phyloP scores from a whole-genome alignment of 2,329 filamentous ascomycete genomes.

The Pochonia chlamydosporia region DNA sequence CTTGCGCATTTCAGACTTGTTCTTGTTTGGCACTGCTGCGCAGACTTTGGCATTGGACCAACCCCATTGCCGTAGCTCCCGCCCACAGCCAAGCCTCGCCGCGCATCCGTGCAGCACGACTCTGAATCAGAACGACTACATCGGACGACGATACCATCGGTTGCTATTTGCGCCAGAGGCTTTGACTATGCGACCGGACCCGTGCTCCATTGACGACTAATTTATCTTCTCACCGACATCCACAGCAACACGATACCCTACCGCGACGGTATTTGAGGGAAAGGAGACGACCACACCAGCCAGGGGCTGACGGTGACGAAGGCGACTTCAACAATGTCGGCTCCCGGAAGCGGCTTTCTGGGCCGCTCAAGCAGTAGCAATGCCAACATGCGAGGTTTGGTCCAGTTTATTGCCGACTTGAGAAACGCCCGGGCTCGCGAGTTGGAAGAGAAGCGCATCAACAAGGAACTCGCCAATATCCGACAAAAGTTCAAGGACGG shows the following conservation, averaged over 20 bases:
- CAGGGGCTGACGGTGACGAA: conserved; percentile 7
- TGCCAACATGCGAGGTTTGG: conserved; percentile 73
- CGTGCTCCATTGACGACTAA: background rate
- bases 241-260: background rate
- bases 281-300: conserved; percentile 3
- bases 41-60: too few relatives aligned
- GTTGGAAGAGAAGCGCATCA: conserved; percentile 97
- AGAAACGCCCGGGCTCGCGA: conserved; percentile 92
- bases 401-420: conserved; percentile 97
- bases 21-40: too few relatives aligned
- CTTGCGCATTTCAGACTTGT: too few relatives aligned
- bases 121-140: background rate
- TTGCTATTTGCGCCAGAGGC: background rate
- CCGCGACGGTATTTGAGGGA: background rate
- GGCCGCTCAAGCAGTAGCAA: conserved; percentile 60
- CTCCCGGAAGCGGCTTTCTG: conserved; percentile 54
- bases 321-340: conserved; percentile 41
- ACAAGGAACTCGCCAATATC: conserved; percentile 98
- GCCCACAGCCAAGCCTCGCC: too few relatives aligned
- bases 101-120: too few relatives aligned
- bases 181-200: background rate
- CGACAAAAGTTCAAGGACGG: conserved; percentile 97
- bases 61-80: background rate
- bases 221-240: background rate
- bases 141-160: background rate